phyloP scores from a whole-genome alignment of 2,329 filamentous ascomycete species.

The Bipolaris gigantea region DNA sequence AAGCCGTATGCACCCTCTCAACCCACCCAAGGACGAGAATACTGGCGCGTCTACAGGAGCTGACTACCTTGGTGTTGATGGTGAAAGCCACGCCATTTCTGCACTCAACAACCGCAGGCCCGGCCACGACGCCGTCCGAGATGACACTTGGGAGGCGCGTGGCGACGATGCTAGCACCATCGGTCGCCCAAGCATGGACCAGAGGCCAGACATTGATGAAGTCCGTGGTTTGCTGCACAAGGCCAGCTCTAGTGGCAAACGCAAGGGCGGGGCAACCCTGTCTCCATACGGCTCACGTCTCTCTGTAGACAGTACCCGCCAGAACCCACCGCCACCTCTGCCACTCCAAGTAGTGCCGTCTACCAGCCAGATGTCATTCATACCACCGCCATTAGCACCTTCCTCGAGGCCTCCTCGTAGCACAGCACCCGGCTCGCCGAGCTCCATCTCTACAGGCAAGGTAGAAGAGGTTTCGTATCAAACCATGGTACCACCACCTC shows the following conservation, averaged over 20 bases:
- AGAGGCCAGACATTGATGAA: conserved; percentile 50
- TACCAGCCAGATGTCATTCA: conserved; percentile 27
- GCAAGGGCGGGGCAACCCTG: conserved; percentile 37
- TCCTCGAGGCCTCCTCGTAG: conserved; percentile 25
- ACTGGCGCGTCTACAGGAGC: conserved; percentile 36
- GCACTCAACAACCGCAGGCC: conserved; percentile 50
- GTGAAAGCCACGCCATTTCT: conserved; percentile 49
- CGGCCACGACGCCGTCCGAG: conserved; percentile 48
- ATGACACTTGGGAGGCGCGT: conserved; percentile 49
- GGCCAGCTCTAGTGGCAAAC: conserved; percentile 50
- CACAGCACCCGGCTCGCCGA: conserved; percentile 34
- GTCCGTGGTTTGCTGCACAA: conserved; percentile 50
- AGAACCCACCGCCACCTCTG: conserved; percentile 33
- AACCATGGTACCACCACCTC: conserved; percentile 36
- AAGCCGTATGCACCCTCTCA: conserved; percentile 64
- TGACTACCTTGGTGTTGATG: conserved; percentile 38
- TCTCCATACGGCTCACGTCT: conserved; percentile 25
- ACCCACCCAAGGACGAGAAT: conserved; percentile 33
- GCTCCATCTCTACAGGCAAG: conserved; percentile 36
- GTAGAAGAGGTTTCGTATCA: conserved; percentile 41
- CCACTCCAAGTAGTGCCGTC: conserved; percentile 33
- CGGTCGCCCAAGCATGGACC: conserved; percentile 48
- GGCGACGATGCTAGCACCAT: conserved; percentile 45
- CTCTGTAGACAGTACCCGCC: conserved; percentile 23
- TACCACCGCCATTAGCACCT: conserved; percentile 20